phyloP scores from a whole-genome alignment of 2,329 filamentous ascomycete species.

The Colletotrichum eleusines region DNA sequence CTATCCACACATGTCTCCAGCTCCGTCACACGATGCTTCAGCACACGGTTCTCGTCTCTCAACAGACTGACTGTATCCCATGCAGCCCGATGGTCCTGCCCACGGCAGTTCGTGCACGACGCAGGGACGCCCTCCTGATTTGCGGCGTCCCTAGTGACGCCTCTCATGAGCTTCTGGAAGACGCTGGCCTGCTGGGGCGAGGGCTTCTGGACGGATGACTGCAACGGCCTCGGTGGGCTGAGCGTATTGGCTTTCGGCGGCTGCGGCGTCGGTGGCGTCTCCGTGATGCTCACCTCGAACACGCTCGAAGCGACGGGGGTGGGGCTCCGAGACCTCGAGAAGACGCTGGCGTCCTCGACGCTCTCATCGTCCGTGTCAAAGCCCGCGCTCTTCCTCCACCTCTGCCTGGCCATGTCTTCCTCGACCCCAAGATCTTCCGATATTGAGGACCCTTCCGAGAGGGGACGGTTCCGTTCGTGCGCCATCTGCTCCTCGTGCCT shows the following conservation, averaged over 20 bases:
- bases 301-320: conserved; percentile 57
- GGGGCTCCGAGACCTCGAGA: conserved; percentile 71
- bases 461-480: conserved; percentile 45
- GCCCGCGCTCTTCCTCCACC: conserved; percentile 56
- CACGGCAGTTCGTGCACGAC: conserved; percentile 68
- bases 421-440: conserved; percentile 68
- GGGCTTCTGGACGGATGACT: conserved; percentile 42
- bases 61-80: conserved; percentile 75
- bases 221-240: conserved; percentile 7
- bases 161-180: conserved; percentile 58
- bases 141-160: conserved; percentile 54
- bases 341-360: conserved; percentile 66
- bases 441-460: conserved; percentile 57
- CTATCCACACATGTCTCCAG: conserved; percentile 72
- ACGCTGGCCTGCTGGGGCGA: conserved; percentile 47
- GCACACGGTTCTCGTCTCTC: conserved; percentile 70
- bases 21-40: conserved; percentile 70
- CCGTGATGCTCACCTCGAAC: conserved; percentile 47
- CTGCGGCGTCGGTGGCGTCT: conserved; percentile 36
- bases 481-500: conserved; percentile 55
- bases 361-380: conserved; percentile 67
- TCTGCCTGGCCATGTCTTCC: conserved; percentile 58
- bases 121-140: conserved; percentile 45
- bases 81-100: conserved; percentile 69
- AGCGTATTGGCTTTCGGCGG: conserved; percentile 43